Evolutionary conservation across 257 asterid genomes (phyloP).

Genomic region (Plantago elongata): DNA sequence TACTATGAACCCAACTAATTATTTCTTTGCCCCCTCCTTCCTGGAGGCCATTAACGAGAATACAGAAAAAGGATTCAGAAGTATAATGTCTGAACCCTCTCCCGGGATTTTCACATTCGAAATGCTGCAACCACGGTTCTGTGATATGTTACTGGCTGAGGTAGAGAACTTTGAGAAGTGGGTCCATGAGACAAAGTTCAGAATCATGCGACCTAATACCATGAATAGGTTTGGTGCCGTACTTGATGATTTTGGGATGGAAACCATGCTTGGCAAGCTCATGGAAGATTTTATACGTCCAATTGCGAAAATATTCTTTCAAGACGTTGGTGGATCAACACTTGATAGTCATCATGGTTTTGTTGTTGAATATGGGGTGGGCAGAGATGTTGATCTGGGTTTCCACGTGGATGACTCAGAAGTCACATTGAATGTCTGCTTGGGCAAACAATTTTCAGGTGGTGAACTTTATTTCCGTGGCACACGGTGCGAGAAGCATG

Average conservation of each 20-base stretch:
- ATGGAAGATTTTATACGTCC: conserved; percentile 88
- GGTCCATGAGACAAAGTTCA: conserved; percentile 96
- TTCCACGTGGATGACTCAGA: conserved; percentile 98
- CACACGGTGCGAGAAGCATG: conserved; percentile 92
- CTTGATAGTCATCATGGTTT: conserved; percentile 96
- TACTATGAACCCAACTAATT: conserved; percentile 48
- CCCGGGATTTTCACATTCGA: conserved; percentile 87
- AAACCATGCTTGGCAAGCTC: conserved; percentile 80
- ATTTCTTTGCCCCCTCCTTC: conserved; percentile 73
- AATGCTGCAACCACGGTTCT: conserved; percentile 87
- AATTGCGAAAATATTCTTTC: conserved; percentile 68
- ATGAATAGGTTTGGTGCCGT: conserved; percentile 94
- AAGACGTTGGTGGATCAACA: conserved; percentile 89
- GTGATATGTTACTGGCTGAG: conserved; percentile 87
- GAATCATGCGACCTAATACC: conserved; percentile 95
- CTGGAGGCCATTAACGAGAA: conserved; percentile 69
- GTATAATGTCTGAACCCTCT: conserved; percentile 75
- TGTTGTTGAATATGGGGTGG: conserved; percentile 90
- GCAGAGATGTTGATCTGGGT: conserved; percentile 85
- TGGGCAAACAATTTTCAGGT: conserved; percentile 88
- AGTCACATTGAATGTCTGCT: conserved; percentile 92
- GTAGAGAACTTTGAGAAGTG: conserved; percentile 94
- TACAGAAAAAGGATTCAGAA: conserved; percentile 71
- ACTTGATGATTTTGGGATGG: conserved; percentile 98
- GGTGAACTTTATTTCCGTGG: conserved; percentile 97